These are phyloP conservation scores for Penicillium sp. DNA, from an alignment of 2,329 filamentous ascomycete genomes.

Conservation along the genomic window DNA sequence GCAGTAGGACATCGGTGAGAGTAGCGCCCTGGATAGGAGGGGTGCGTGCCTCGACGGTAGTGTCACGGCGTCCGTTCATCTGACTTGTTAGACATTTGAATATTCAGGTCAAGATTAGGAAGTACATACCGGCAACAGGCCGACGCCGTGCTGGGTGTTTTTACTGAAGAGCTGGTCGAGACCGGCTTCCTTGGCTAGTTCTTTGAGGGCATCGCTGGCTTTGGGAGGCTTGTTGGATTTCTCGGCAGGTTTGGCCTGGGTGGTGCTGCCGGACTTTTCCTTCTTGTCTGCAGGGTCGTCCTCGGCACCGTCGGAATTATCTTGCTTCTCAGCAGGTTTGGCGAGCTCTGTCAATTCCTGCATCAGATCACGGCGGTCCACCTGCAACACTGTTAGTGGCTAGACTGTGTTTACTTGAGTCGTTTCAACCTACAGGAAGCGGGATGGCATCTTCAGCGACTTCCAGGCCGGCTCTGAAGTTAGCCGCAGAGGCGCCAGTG, in stretches of 20 bases:
- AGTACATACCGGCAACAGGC: slow-evolving; percentile 20
- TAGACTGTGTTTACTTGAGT: not conserved
- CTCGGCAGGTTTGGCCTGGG: not conserved
- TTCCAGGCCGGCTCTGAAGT: not conserved
- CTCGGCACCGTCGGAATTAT: too few relatives aligned
- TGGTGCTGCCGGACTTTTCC: not conserved
- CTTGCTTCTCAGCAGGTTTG: too few relatives aligned
- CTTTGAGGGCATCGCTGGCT: slow-evolving; percentile 1
- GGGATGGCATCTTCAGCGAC: not conserved
- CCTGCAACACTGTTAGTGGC: not conserved
- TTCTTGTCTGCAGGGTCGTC: too few relatives aligned
- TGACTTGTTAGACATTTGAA: not conserved
- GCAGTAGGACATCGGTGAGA: slow-evolving; percentile 15
- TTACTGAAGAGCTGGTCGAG: slow-evolving; percentile 16
- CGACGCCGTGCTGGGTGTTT: slow-evolving; percentile 20
- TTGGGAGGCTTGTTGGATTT: not conserved
- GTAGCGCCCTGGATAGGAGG: slow-evolving; percentile 21
- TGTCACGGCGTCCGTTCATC: slow-evolving; percentile 20
- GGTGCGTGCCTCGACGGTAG: slow-evolving; percentile 9
- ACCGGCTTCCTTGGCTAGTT: slow-evolving; percentile 11
- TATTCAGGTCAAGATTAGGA: not conserved
- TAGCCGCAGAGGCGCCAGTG: not conserved
- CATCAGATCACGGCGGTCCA: not conserved
- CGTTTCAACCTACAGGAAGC: not conserved
- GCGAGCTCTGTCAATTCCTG: not conserved